Base-by-base conservation (phyloP, 495 filamentous ascomycete genomes). In the Xylaria curta region DNA sequence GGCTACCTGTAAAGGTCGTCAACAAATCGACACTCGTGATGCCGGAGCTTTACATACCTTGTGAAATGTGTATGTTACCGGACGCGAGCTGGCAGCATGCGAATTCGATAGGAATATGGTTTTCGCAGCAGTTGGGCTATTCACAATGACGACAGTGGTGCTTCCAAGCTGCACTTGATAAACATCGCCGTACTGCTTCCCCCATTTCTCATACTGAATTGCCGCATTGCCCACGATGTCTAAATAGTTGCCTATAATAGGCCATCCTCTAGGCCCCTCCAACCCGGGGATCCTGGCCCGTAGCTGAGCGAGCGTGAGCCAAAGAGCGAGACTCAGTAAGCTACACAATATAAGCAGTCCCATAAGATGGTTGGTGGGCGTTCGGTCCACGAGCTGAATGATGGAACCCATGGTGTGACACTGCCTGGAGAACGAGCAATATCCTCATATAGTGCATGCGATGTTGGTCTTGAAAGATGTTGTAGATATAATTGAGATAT, bases 131-230 rank as follows among this genome's bases (percentile, higher is more conserved):
- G 85, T 84, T 4, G 87, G 86, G 38, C 84, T 87, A 73, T 90
- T 90, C 6, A 90, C 87, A 13, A 92, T 85, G 0, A 92, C 81
- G 6, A 91, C 83, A 0, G 86, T 85, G 28, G 87, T 83, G 75
- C 90, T 91, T 3, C 90, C 90, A 1, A 92, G 76, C 74, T 87
- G 84, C 7, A 91, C 90, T 75, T 92, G 90, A 75, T 88, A 92
- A 4, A 91, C 89, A 21, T 82, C 78, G 5, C 89, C 89, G 75
- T 88, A 87, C 31, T 80, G 83, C 67, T 84, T 85, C 1, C 85
- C 83, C 89, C 88, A 91, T 53, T 85, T 74, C 9, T 86, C 83
- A 74, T 90, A 90, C 72, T 88, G 86, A 66, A 91, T 83, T 5
- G 89, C 86, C 0, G 89, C 88, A 75, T 91, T 89, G 17, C 80